phyloP scores from a whole-genome alignment of 345 rosid genomes.

The Dovyalis caffra region DNA sequence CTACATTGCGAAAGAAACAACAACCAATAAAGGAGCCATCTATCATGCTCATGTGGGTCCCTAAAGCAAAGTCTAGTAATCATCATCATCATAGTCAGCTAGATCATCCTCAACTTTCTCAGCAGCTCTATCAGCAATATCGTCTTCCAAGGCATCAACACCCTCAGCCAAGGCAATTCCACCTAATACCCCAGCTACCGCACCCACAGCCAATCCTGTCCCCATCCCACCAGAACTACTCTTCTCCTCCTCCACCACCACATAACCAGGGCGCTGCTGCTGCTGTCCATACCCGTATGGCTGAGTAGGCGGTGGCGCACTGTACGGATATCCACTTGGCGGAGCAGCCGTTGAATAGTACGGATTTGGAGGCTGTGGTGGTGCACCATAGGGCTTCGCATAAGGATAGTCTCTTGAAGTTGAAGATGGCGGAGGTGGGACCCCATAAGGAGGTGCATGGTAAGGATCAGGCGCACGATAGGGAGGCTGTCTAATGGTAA shows the following conservation, averaged over 20 bases:
- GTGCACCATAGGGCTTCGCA: conserved; percentile 27
- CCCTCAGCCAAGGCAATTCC: conserved; percentile 79
- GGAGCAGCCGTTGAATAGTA: conserved; percentile 29
- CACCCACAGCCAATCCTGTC: conserved; percentile 82
- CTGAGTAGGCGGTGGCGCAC: conserved; percentile 1
- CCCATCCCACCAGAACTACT: conserved; percentile 82
- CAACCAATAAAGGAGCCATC: too few species aligned
- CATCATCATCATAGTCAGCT: conserved; percentile 37
- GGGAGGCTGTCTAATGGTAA: conserved; percentile 40
- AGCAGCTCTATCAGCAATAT: conserved; percentile 54
- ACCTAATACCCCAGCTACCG: conserved; percentile 71
- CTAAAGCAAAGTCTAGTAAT: background rate
- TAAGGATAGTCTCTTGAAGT: conserved; percentile 37
- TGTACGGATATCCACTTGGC: conserved; percentile 33
- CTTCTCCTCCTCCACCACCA: conserved; percentile 46
- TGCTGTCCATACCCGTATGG: conserved; percentile 15
- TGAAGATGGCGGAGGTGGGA: conserved; percentile 26
- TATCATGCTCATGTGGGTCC: background rate
- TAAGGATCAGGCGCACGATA: conserved; percentile 33
- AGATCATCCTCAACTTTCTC: conserved; percentile 66
- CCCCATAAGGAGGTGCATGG: conserved; percentile 43
- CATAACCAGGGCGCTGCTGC: conserved; percentile 9
- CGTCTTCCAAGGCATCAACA: conserved; percentile 60
- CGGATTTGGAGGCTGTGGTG: conserved; percentile 31
- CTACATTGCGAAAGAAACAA: too few species aligned